Evolutionary conservation across 2,329 filamentous ascomycete genomes (phyloP).

Genomic region (Fusarium praegraminearum): DNA sequence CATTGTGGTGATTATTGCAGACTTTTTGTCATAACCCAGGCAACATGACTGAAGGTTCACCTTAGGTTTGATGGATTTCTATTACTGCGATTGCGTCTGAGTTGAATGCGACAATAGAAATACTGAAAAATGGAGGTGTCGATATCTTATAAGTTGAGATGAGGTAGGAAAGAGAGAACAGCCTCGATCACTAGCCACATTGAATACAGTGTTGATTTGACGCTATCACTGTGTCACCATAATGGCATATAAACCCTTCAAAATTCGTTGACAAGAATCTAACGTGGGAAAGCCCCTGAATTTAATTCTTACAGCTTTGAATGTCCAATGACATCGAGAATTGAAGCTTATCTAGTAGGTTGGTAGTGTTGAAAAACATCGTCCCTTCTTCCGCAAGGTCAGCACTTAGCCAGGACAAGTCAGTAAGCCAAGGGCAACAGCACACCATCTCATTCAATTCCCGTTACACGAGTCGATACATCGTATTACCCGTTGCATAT

Average conservation of each 20-base stretch:
- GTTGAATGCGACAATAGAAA: not conserved
- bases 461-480: not conserved
- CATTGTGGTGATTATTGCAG: constrained; percentile 42
- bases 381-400: not conserved
- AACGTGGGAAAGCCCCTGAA: not conserved
- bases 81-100: no score
- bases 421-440: constrained; percentile 3
- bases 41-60: not conserved
- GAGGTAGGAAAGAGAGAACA: constrained; percentile 3
- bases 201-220: not conserved
- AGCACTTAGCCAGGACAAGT: constrained; percentile 1
- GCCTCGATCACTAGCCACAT: constrained; percentile 29
- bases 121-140: not conserved
- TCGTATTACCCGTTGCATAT: not conserved
- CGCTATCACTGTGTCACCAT: not conserved
- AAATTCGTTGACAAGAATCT: no score
- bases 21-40: constrained; percentile 25
- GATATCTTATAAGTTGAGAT: constrained; percentile 23
- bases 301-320: not conserved
- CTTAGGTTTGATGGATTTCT: not conserved
- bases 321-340: not conserved
- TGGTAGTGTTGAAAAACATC: not conserved
- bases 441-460: not conserved
- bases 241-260: not conserved
- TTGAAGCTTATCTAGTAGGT: not conserved